These are phyloP conservation scores for Suillus occidentalis DNA, from an alignment of 768 basidiomycete genomes.

Conservation along the genomic window DNA sequence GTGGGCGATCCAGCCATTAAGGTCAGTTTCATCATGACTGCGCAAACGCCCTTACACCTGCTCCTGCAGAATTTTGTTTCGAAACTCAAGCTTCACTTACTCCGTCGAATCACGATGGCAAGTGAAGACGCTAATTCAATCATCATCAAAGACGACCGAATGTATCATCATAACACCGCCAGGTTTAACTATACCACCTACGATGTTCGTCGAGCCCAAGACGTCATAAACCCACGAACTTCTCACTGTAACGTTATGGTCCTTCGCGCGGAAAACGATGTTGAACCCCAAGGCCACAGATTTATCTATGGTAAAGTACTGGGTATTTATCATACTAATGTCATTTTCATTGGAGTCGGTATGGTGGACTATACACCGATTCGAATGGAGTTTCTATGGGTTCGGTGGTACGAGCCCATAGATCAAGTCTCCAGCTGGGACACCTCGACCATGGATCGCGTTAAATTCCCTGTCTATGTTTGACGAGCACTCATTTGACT, in stretches of 20 bases:
- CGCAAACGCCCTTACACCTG: not conserved
- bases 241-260: not conserved
- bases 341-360: not conserved
- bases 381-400: slow-evolving; percentile 1
- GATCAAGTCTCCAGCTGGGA: not conserved
- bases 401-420: not conserved
- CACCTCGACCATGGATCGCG: not conserved
- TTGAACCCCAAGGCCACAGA: not conserved
- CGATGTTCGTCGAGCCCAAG: not conserved
- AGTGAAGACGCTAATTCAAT: not conserved
- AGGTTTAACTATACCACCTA: slow-evolving; percentile 3
- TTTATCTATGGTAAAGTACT: not conserved
- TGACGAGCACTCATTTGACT: not conserved
- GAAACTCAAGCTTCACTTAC: not conserved
- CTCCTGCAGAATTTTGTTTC: not conserved
- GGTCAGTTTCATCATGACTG: not conserved
- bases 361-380: not conserved
- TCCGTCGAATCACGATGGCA: rapidly evolving
- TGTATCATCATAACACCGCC: not conserved
- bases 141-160: not conserved
- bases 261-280: not conserved
- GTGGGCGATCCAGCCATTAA: not conserved
- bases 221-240: not conserved
- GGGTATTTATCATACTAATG: slow-evolving; percentile 3
- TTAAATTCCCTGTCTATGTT: not conserved